A percentile compares a stretch with the other conserved stretches of the same genome.
phyloP scores from a whole-genome alignment of 805 yeast species.

The Huiozyma naganishii region DNA sequence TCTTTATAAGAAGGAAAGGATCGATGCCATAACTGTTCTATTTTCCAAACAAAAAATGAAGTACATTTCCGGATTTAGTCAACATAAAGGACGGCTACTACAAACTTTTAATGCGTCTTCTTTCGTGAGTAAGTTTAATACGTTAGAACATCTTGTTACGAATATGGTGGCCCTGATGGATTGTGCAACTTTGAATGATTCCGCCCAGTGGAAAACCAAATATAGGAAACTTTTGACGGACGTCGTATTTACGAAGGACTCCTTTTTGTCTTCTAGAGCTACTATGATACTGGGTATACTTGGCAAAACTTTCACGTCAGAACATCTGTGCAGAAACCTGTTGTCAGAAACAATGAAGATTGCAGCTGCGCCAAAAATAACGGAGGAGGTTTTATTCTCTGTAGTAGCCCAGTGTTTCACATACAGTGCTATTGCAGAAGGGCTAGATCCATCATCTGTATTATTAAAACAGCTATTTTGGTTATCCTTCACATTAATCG shows the following conservation, averaged over 20 bases:
- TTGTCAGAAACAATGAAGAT: constrained; percentile 27
- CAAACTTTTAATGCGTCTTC: constrained; percentile 28
- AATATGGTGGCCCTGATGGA: constrained; percentile 42
- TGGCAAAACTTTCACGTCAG: constrained; percentile 52
- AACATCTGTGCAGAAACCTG: constrained; percentile 33
- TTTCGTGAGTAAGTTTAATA: constrained; percentile 30
- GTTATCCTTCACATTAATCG: constrained; percentile 27
- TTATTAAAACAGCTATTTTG: constrained; percentile 29
- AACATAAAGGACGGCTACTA: constrained; percentile 35
- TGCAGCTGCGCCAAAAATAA: constrained; percentile 25
- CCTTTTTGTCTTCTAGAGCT: constrained; percentile 58
- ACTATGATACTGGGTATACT: constrained; percentile 60
- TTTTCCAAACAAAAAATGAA: constrained; percentile 52
- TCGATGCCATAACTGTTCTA: constrained; percentile 35
- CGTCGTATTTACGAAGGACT: constrained; percentile 44
- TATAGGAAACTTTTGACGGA: constrained; percentile 58
- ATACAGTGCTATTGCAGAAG: constrained; percentile 31
- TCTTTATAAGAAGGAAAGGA: constrained; percentile 27
- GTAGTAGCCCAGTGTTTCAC: constrained; percentile 32
- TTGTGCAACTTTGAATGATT: constrained; percentile 35
- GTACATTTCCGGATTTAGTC: constrained; percentile 58
- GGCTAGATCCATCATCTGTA: constrained; percentile 26
- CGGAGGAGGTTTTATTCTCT: constrained; percentile 23
- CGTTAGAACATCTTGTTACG: constrained; percentile 51
- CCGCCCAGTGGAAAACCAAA: constrained; percentile 47